These are phyloP conservation scores for Termitomyces sp. DNA, from an alignment of 768 basidiomycete species.

Conservation along the genomic window DNA sequence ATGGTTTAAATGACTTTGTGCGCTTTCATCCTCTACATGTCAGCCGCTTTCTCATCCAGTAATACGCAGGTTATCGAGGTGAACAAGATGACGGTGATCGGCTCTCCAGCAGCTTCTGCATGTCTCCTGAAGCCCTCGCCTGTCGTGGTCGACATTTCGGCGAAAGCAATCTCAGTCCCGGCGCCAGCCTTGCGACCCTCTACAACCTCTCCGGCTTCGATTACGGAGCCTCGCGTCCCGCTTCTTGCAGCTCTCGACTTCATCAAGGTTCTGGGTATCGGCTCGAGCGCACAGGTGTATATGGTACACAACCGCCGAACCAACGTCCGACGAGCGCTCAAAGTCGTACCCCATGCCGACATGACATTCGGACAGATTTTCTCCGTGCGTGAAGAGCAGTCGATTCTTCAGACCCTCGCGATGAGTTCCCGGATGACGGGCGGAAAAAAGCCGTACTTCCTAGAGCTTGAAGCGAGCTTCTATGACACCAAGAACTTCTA, in stretches of 20 bases:
- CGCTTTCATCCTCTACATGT: not conserved
- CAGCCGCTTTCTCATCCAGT: not conserved
- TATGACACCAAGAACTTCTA: constrained; percentile 1
- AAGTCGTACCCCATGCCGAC: not conserved
- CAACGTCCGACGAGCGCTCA: not conserved
- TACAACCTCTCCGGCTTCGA: no score
- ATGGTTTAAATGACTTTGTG: not conserved
- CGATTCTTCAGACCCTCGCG: not conserved
- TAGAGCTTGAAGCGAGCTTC: not conserved
- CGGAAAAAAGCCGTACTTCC: not conserved
- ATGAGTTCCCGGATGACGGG: not conserved
- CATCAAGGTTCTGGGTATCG: not conserved
- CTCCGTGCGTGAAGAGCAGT: not conserved
- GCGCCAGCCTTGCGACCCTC: not conserved
- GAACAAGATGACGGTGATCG: not conserved
- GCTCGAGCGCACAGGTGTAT: not conserved
- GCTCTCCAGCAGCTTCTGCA: not conserved
- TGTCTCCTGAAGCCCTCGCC: not conserved
- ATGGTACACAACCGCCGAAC: not conserved
- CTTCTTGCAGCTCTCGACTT: not conserved
- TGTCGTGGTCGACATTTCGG: not conserved
- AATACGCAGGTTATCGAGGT: not conserved
- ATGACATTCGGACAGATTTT: not conserved
- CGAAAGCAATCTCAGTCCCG: not conserved
- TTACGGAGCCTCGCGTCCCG: not conserved